Conservation (phyloP, 2,329 filamentous ascomycete species). For the Arthrobotrys iridis region DNA sequence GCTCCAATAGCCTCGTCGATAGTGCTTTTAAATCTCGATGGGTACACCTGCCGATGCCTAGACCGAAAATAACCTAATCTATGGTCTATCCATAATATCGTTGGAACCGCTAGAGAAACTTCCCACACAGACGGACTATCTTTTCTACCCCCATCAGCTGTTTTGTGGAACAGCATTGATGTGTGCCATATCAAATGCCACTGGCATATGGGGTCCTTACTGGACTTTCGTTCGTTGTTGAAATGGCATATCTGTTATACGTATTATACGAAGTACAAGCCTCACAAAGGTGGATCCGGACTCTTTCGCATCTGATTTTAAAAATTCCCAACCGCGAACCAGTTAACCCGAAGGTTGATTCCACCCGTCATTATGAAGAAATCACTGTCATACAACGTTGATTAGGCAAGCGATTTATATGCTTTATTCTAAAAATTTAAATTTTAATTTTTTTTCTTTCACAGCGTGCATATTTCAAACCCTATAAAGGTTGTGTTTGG, state of each 20-base stretch:
- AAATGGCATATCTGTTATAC: background rate
- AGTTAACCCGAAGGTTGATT: background rate
- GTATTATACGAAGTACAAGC: background rate
- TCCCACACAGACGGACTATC: too few relatives aligned
- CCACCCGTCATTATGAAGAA: background rate
- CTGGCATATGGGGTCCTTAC: background rate
- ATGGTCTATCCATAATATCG: too few relatives aligned
- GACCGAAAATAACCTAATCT: too few relatives aligned
- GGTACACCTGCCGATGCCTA: background rate
- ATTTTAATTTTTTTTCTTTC: constrained; percentile 8
- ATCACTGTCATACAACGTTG: constrained; percentile 6
- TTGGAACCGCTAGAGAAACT: too few relatives aligned
- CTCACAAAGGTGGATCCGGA: background rate
- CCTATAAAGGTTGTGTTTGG: constrained; percentile 22
- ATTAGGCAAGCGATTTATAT: too few relatives aligned
- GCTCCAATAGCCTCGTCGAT: background rate
- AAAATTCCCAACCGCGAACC: background rate
- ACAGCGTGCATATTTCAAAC: constrained; percentile 11
- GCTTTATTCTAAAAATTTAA: too few relatives aligned
- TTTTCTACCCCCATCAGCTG: too few relatives aligned
- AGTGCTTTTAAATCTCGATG: constrained; percentile 2
- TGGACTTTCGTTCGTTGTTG: constrained; percentile 3
- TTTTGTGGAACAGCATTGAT: constrained; percentile 24
- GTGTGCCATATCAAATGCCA: constrained; percentile 14
- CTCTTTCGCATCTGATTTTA: background rate